Percentiles rank a stretch among this genome's conserved stretches.
Conservation (phyloP, 345 rosid genomes). For the Lepidium aucheri region DNA sequence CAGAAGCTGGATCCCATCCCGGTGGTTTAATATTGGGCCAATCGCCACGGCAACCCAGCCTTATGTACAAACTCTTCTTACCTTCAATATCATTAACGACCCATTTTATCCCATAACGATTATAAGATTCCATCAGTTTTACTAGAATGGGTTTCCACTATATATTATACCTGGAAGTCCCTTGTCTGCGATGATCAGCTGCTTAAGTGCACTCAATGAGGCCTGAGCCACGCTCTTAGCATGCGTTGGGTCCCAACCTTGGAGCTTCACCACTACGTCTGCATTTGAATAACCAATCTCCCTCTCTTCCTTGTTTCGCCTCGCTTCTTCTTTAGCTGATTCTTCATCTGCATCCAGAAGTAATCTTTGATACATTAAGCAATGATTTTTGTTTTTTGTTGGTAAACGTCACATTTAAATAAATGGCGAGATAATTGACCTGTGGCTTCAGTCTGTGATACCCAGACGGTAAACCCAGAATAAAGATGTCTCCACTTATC, state of each 20-base stretch:
- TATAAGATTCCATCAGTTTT: not conserved
- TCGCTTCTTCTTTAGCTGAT: conserved; percentile 74
- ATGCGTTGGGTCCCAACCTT: conserved; percentile 70
- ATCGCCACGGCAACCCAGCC: conserved; percentile 85
- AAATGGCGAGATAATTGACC: conserved; percentile 31
- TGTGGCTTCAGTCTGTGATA: conserved; percentile 70
- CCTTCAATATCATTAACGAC: conserved; percentile 27
- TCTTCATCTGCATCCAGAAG: conserved; percentile 45
- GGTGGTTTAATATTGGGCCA: conserved; percentile 83
- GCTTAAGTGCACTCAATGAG: conserved; percentile 82
- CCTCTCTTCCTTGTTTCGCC: conserved; percentile 41
- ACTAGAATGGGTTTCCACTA: not conserved
- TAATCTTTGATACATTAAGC: not conserved
- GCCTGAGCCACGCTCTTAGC: conserved; percentile 80
- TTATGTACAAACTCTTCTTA: conserved; percentile 79
- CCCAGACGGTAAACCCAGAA: conserved; percentile 82
- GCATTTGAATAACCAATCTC: conserved; percentile 65
- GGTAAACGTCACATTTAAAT: not conserved
- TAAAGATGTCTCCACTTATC: conserved; percentile 74
- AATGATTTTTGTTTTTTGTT: not conserved
- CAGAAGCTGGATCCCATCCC: conserved; percentile 66
- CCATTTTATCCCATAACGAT: not conserved
- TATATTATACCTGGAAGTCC: conserved; percentile 62
- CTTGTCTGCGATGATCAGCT: conserved; percentile 59
- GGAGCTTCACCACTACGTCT: conserved; percentile 83